Evolutionary conservation across 2,329 filamentous ascomycete species (phyloP).

Genomic region (Cercospora sp.): DNA sequence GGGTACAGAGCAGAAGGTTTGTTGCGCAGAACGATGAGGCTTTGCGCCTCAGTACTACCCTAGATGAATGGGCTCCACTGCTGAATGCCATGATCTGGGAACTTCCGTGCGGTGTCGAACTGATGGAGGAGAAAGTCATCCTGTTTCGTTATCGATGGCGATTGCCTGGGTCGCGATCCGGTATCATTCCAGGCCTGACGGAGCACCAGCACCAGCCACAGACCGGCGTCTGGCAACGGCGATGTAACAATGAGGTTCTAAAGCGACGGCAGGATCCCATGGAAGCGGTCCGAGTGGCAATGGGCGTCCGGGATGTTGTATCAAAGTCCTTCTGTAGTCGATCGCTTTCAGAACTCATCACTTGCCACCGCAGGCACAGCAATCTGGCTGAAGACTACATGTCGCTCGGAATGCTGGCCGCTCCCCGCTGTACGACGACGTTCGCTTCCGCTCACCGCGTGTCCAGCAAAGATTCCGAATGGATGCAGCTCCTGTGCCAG

Average conservation of each 20-base stretch:
- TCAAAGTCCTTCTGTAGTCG: not conserved
- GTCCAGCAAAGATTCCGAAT: not conserved
- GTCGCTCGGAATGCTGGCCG: not conserved
- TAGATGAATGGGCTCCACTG: not conserved
- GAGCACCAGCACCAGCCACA: not conserved
- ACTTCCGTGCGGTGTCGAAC: not conserved
- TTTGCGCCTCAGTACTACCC: not conserved
- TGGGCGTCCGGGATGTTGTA: not conserved
- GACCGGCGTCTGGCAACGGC: not conserved
- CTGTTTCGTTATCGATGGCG: not conserved
- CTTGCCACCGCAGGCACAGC: not conserved
- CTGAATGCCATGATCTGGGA: not conserved
- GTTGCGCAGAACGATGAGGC: not conserved
- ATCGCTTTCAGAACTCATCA: not conserved
- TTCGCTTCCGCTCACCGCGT: not conserved
- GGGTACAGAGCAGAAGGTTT: not conserved
- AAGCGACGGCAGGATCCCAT: not conserved
- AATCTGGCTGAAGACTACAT: not conserved
- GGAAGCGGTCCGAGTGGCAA: conserved; percentile 2
- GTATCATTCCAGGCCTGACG: not conserved
- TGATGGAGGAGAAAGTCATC: not conserved
- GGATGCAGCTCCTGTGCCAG: not conserved
- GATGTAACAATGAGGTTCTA: not conserved
- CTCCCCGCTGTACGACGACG: not conserved
- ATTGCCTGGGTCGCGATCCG: not conserved